Evolutionary conservation across 2,329 filamentous ascomycete species (phyloP).

Genomic region (Neoarthrinium moseri): DNA sequence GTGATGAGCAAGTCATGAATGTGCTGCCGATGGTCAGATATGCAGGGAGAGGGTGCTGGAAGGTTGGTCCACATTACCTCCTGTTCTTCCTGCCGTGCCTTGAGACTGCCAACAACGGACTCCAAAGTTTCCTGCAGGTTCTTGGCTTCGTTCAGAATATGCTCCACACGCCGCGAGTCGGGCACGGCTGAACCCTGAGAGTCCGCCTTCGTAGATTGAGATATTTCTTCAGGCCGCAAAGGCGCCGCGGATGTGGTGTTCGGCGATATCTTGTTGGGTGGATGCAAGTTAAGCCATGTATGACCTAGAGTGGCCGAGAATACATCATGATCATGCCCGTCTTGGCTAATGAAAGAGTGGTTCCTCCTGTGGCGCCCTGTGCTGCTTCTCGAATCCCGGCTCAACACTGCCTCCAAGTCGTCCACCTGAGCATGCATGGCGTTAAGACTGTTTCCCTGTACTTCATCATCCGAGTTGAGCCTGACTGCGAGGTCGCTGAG

Average conservation of each 20-base stretch:
- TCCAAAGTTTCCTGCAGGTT: constrained; percentile 51
- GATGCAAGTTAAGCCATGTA: constrained; percentile 1
- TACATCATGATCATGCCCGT: neutral
- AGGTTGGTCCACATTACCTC: constrained; percentile 53
- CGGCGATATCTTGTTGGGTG: neutral
- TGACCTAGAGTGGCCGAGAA: neutral
- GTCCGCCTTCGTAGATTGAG: neutral
- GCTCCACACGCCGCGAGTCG: constrained; percentile 25
- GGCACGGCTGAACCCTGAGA: constrained; percentile 8
- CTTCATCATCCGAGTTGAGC: constrained; percentile 18
- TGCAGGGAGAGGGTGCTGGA: too few species aligned
- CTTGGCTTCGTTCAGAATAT: constrained; percentile 37
- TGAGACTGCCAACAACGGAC: constrained; percentile 48
- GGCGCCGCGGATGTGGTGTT: constrained; percentile 9
- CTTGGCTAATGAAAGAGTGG: neutral
- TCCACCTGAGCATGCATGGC: constrained; percentile 39
- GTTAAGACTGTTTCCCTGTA: constrained; percentile 29
- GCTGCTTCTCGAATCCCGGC: constrained; percentile 10
- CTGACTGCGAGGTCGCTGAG: constrained; percentile 27
- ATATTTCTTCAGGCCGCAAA: neutral
- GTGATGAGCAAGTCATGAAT: constrained; percentile 61
- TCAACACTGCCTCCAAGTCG: constrained; percentile 36
- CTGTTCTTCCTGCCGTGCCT: constrained; percentile 57
- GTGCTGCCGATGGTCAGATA: constrained; percentile 44
- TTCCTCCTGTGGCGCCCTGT: neutral